phyloP scores from a whole-genome alignment of 73 alveolate genomes.

The Blepharisma japonicum region DNA sequence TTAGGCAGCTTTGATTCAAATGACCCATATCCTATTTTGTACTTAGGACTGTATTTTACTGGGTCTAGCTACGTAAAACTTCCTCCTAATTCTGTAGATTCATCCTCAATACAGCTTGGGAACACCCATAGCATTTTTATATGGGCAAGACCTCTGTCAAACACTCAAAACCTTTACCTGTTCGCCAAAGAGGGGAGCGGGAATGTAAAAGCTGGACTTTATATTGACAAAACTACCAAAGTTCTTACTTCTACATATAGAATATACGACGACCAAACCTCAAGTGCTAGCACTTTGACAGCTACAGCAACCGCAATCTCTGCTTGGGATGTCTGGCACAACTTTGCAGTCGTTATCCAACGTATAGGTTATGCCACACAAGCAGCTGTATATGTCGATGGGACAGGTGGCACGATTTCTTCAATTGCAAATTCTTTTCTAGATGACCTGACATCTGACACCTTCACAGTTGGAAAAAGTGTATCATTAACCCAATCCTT shows the following conservation, averaged over 20 bases:
- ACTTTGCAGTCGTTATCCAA: background rate
- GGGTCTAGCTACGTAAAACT: background rate
- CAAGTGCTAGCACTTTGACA: background rate
- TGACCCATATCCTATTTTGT: slow-evolving; percentile 13
- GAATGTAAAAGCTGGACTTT: background rate
- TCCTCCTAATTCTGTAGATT: background rate
- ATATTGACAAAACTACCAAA: background rate
- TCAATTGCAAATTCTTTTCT: slow-evolving; percentile 7
- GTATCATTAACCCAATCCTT: background rate
- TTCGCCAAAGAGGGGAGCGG: background rate
- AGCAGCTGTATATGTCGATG: background rate
- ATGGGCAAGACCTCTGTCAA: slow-evolving; percentile 6
- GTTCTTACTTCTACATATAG: background rate
- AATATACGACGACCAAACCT: background rate
- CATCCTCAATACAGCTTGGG: background rate
- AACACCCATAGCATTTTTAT: slow-evolving; percentile 6
- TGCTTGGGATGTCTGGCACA: slow-evolving; percentile 6
- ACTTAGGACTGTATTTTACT: background rate
- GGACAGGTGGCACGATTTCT: background rate
- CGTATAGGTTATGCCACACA: slow-evolving; percentile 3
- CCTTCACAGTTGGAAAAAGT: background rate
- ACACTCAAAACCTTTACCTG: background rate
- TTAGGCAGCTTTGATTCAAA: background rate
- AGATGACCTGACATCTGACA: background rate
- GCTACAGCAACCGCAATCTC: background rate